Base-by-base conservation (phyloP, 2,329 filamentous ascomycete genomes). In the Metarhizium brunneum region DNA sequence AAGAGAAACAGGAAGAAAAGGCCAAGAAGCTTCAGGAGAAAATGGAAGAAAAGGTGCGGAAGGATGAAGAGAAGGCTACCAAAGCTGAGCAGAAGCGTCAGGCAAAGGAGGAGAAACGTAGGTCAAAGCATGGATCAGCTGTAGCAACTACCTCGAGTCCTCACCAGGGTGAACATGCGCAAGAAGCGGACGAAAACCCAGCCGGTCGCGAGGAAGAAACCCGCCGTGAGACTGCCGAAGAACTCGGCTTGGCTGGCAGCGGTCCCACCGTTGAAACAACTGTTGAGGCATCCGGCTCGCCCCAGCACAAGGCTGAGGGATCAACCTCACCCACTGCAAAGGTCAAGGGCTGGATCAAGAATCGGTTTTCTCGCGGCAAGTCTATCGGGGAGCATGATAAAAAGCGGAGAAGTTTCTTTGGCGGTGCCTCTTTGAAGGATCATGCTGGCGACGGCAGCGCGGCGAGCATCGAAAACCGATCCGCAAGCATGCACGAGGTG, bases 321-420 rank as follows among this genome's bases (percentile, higher is more conserved):
- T 56, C 64, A 3, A 63, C 63, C 6, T 72, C 69, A 5, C 68
- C 70, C 16, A 70, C 66, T 3, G 68, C 69, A 52, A 75, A 73
- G 57, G 74, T 81, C 47, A 81, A 75, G 60, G 74, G 72, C 43
- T 83, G 81, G 81, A 71, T 84, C 54, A 82, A 78, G 65, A 77
- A 75, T 29, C 77, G 75, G 6, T 78, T 83, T 58, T 74, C 73
- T 0, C 69, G 71, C 5, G 67, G 73, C 8, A 76, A 74, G 55
- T 72, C 73, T 2, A 54, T 72, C 0, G 66, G 69, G 7, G 72
- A 73, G 11, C 66, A 72, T 1, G 64, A 63, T 16, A 65, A 69
- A 4, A 70, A 71, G 62, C 63, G 64, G 50, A 69, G 66, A 55
- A 67, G 72, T 29, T 82, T 83, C 59, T 64, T 82, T 14, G 80